phyloP scores from a whole-genome alignment of 2,329 filamentous ascomycete genomes.

The Colletotrichum musicola region DNA sequence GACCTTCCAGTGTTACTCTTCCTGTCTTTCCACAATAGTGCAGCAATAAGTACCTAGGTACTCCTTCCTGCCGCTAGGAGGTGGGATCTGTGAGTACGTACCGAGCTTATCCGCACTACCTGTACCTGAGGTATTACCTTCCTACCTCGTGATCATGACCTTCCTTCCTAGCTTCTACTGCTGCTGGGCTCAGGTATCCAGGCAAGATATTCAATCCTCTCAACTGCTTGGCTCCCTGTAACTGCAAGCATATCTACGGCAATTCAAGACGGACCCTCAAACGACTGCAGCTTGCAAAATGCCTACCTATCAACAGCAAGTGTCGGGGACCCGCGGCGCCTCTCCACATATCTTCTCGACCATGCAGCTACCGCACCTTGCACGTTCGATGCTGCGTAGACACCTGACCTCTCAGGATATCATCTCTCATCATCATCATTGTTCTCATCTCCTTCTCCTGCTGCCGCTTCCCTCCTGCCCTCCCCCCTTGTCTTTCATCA shows the following conservation, averaged over 20 bases:
- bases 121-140: conserved; percentile 1
- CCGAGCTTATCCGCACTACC: background rate
- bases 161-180: conserved; percentile 1
- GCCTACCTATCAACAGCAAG: conserved; percentile 4
- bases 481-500: conserved; percentile 16
- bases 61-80: background rate
- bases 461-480: background rate
- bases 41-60: no score
- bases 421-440: background rate
- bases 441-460: no score
- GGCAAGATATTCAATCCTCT: no score
- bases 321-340: background rate
- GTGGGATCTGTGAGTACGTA: background rate
- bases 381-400: background rate
- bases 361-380: background rate
- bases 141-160: conserved; percentile 9
- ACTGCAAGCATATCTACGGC: no score
- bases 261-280: no score
- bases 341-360: conserved; percentile 2
- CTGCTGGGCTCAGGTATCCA: background rate
- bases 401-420: conserved; percentile 1
- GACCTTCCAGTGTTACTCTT: background rate
- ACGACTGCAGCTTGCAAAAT: background rate
- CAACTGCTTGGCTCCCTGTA: no score
- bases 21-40: no score